Evolutionary conservation across 2,329 filamentous ascomycete genomes (phyloP).

Genomic region (Alternaria angustiovoidea): DNA sequence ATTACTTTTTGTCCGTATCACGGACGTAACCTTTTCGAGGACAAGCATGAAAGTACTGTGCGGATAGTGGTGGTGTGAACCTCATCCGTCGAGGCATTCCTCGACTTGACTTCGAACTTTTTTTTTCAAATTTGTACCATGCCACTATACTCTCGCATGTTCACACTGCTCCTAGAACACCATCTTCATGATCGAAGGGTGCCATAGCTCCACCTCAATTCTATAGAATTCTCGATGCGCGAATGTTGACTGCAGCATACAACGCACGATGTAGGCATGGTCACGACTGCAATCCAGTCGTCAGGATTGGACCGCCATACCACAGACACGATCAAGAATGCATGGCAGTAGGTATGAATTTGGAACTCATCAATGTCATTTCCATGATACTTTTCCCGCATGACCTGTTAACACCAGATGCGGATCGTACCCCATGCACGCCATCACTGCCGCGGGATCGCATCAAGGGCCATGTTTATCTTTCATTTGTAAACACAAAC

Average conservation of each 20-base stretch:
- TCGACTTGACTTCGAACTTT: not conserved
- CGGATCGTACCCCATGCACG: conserved; percentile 44
- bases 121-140: not conserved
- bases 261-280: not conserved
- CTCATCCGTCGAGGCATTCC: not conserved
- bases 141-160: not conserved
- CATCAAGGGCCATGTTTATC: conserved; percentile 50
- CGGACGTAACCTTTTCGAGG: not conserved
- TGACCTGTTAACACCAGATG: conserved; percentile 46
- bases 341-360: conserved; percentile 7
- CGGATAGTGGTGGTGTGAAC: not conserved
- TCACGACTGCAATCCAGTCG: not conserved
- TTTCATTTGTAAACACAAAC: conserved; percentile 54
- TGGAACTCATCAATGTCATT: conserved; percentile 48
- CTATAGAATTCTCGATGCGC: not conserved
- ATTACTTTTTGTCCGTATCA: conserved; percentile 1
- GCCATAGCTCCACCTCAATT: not conserved
- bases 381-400: conserved; percentile 48
- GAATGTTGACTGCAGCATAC: not conserved
- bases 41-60: not conserved
- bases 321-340: not conserved
- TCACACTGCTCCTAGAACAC: not conserved
- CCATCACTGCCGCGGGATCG: conserved; percentile 46
- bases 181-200: not conserved
- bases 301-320: not conserved